Percentiles rank a stretch among this genome's conserved stretches.
Evolutionary conservation across 148 eudicot species (phyloP).

Genomic region (Chenopodium berlandieri): DNA sequence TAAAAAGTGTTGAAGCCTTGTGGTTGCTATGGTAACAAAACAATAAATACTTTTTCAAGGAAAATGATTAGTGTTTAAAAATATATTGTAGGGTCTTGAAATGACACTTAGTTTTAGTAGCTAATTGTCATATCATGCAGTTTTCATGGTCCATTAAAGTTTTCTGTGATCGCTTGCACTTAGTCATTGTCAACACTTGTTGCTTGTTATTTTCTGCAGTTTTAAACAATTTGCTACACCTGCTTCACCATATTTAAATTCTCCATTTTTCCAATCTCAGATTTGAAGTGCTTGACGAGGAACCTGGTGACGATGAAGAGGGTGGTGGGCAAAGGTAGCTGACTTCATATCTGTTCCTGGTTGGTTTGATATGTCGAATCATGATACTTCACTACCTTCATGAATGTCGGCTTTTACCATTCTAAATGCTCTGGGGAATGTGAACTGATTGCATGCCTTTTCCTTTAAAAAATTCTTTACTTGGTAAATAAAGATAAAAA

Average conservation of each 20-base stretch:
- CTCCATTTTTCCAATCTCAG: slow-evolving; percentile 25
- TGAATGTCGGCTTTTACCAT: slow-evolving; percentile 11
- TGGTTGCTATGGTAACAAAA: too few species aligned
- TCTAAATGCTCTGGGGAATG: background rate
- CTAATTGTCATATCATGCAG: background rate
- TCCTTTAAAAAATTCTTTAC: background rate
- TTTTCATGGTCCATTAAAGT: background rate
- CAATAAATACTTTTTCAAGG: background rate
- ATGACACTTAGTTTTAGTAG: background rate
- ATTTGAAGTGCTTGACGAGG: slow-evolving; percentile 93
- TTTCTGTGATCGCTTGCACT: slow-evolving; percentile 5
- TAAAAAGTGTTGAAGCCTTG: too few species aligned
- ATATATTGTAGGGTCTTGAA: background rate
- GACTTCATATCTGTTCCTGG: slow-evolving; percentile 19
- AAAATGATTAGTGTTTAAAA: background rate
- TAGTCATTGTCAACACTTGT: background rate
- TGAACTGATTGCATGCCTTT: background rate
- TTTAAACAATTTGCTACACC: background rate
- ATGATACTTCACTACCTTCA: slow-evolving; percentile 19
- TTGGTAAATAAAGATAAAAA: background rate
- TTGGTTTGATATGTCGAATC: slow-evolving; percentile 24
- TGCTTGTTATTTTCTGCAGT: background rate
- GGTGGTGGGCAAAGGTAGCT: slow-evolving; percentile 78
- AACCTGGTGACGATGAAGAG: slow-evolving; percentile 96
- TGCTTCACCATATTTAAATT: background rate